A percentile compares a stretch with the other conserved stretches of the same genome.
These are phyloP conservation scores for Stephanocyclus meneghinianus DNA, from an alignment of 352 stramenopile genomes.

Conservation along the genomic window DNA sequence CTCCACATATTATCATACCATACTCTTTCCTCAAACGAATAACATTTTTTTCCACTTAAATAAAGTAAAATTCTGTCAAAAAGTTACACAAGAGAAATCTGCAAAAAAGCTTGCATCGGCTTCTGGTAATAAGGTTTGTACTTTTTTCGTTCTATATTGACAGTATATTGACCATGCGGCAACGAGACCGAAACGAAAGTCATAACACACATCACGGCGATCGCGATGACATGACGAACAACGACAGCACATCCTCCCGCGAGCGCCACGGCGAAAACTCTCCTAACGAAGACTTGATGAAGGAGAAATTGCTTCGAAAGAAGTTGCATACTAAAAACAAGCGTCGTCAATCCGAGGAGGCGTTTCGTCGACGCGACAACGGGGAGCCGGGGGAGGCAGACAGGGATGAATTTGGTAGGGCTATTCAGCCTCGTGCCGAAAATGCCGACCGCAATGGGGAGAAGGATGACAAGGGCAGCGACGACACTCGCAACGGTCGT, in stretches of 20 bases:
- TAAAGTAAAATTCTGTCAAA: no score
- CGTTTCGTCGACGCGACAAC: neutral
- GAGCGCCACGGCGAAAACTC: neutral
- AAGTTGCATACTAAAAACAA: constrained; percentile 18
- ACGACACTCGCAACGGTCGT: neutral
- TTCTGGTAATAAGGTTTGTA: no score
- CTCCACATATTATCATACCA: no score
- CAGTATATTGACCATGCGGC: no score
- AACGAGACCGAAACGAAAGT: no score
- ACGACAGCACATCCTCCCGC: neutral
- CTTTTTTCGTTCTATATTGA: no score
- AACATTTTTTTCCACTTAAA: no score
- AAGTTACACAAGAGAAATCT: no score
- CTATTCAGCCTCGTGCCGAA: neutral
- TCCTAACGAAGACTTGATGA: constrained; percentile 26
- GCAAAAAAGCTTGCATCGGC: no score
- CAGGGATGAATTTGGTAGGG: constrained; percentile 36
- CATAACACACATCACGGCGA: neutral
- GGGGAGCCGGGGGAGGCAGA: neutral
- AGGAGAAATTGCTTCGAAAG: constrained; percentile 35
- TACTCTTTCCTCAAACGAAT: no score
- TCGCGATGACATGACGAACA: neutral
- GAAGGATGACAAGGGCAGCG: neutral
- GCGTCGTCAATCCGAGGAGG: neutral
- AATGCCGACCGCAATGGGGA: neutral